Percentiles rank a stretch among this genome's conserved stretches.
Conservation (phyloP, 345 rosid genomes). For the Dovyalis caffra region DNA sequence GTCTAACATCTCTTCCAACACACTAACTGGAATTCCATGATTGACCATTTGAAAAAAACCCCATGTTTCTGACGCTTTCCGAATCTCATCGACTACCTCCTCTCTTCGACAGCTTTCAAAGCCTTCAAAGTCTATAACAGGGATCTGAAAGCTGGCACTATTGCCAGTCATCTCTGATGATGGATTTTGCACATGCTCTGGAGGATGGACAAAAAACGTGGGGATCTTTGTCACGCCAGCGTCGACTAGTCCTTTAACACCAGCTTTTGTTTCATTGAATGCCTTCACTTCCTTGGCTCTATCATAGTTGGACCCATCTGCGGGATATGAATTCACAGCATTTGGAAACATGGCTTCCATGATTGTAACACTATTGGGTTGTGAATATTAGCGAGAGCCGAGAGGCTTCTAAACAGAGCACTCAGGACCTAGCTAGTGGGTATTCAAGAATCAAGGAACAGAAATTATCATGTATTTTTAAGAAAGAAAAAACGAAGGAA, state of each 20-base stretch:
- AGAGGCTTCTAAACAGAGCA: not conserved
- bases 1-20: conserved; percentile 42
- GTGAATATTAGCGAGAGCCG: not conserved
- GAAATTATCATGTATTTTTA: not conserved
- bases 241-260: conserved; percentile 45
- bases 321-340: not conserved
- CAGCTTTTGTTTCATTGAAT: conserved; percentile 23
- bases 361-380: not conserved
- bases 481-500: not conserved
- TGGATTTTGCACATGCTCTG: conserved; percentile 8
- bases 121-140: conserved; percentile 44
- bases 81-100: conserved; percentile 21
- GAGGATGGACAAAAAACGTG: conserved; percentile 37
- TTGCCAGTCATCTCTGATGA: not conserved
- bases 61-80: too few species aligned
- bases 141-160: conserved; percentile 17
- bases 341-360: not conserved
- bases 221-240: conserved; percentile 38
- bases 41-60: too few species aligned
- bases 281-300: conserved; percentile 33
- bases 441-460: conserved; percentile 2
- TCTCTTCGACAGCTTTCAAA: conserved; percentile 2
- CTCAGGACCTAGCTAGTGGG: not conserved
- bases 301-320: conserved; percentile 15
- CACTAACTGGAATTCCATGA: conserved; percentile 14